Percentiles rank a stretch among this genome's conserved stretches.
Conservation (phyloP, 2,329 filamentous ascomycete species). For the Blastomyces gilchristii region DNA sequence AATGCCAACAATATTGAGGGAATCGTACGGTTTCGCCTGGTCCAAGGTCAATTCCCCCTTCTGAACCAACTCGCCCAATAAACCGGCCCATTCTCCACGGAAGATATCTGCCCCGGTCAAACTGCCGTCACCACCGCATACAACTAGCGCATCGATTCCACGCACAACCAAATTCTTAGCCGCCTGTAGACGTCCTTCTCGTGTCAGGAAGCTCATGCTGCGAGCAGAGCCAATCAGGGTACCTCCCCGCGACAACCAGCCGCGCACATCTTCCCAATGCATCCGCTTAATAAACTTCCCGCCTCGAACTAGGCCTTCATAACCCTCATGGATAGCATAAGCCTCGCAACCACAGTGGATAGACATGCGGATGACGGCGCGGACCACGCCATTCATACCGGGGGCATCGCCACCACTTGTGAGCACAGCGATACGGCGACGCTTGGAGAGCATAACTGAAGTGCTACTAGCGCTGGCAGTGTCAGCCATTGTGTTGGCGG, state of each 20-base stretch:
- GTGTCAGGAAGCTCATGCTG: constrained; percentile 85
- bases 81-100: constrained; percentile 78
- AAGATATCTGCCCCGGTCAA: constrained; percentile 93
- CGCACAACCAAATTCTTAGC: constrained; percentile 90
- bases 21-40: constrained; percentile 64
- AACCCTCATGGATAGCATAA: constrained; percentile 82
- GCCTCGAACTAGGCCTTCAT: constrained; percentile 86
- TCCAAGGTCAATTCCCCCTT: constrained; percentile 59
- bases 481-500: not conserved
- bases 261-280: constrained; percentile 87
- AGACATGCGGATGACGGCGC: constrained; percentile 82
- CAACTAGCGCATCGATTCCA: constrained; percentile 90
- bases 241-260: constrained; percentile 86
- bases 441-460: constrained; percentile 17
- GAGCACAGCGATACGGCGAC: constrained; percentile 69
- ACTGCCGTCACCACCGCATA: constrained; percentile 93
- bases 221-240: constrained; percentile 93
- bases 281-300: constrained; percentile 80
- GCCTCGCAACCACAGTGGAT: constrained; percentile 74
- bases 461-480: not conserved
- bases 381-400: constrained; percentile 86
- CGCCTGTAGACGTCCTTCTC: constrained; percentile 68
- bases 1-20: constrained; percentile 91
- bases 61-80: constrained; percentile 73
- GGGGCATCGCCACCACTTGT: constrained; percentile 90